Base-by-base conservation (phyloP, 2,329 filamentous ascomycete genomes). In the Kalaharituber pfeilii region DNA sequence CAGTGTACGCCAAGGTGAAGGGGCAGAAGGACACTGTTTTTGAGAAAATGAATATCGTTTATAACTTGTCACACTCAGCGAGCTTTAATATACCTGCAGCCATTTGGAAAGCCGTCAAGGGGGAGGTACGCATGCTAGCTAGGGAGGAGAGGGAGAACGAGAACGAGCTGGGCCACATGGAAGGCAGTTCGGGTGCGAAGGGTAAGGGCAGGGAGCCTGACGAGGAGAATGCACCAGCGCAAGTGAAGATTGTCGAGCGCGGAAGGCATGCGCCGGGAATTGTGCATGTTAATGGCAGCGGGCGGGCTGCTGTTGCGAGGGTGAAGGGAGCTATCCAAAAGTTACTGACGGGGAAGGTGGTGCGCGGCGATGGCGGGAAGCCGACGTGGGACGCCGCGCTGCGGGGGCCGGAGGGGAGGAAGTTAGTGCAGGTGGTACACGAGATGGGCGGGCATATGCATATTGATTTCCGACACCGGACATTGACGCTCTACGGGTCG, bases 311-410 rank as follows among this genome's bases (percentile, higher is more conserved):
- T 3, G 29, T 52, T 18, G 29, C 33, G 13, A 33, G 8, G 22
- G 25, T 52, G 27, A 52, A 52, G n/a, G 33, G 15, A 3, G 50
- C 50, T 1, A 52, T 52, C 11, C 26, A 39, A 39, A 52, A 52
- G 26, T 29, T 52, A 13, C 22, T 52, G 4, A 7, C n/a, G n/a
- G 50, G 50, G 7, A 5, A 39, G 4, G 26, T 52, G 15, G 29
- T 52, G 15, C 26, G 50, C 24, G 50, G 25, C 22, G 50, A 52
- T 22, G 50, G 42, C 5, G 50, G 50, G 11, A 30, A 39, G 29
- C 27, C 50, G 9, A 9, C 42, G n/a, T 52, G 50, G 50, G 29
- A 52, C 42, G 27, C 50, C n/a, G 29, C 50, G 8, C 50, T 52
- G 2, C 25, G 29, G 15, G 50, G 50, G 2, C 26, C 8, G 2